Conservation (phyloP, 2,329 filamentous ascomycete genomes). For the Teratosphaeriaceae sp. region DNA sequence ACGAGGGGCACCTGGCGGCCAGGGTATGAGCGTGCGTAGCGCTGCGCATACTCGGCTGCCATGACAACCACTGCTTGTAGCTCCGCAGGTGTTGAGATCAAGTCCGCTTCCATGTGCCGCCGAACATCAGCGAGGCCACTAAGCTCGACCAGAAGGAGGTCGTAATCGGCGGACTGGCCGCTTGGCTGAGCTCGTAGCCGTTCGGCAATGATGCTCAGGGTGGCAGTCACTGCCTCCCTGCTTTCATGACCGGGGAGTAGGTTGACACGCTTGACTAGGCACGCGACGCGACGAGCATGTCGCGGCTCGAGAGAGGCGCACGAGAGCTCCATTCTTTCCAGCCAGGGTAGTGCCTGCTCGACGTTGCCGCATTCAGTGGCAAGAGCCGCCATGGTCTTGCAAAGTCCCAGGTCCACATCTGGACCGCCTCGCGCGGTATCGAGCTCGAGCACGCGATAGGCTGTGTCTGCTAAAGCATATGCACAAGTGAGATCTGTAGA, state of each 20-base stretch:
- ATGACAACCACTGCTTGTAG: slow-evolving; percentile 4
- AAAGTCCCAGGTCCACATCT: neutral
- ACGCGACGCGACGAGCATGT: neutral
- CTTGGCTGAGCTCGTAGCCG: slow-evolving; percentile 7
- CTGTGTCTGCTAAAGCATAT: neutral
- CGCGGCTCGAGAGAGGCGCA: neutral
- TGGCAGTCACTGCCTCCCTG: neutral
- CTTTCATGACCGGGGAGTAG: neutral
- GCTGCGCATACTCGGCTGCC: slow-evolving; percentile 23
- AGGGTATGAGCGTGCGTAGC: slow-evolving; percentile 20
- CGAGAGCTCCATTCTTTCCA: neutral
- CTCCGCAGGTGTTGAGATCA: too few relatives aligned
- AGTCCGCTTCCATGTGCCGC: too few relatives aligned
- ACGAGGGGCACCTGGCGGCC: slow-evolving; percentile 10
- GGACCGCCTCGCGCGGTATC: too few relatives aligned
- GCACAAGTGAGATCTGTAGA: too few relatives aligned
- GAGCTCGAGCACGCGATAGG: neutral
- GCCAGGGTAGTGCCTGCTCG: neutral
- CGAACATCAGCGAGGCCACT: neutral
- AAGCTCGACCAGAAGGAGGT: slow-evolving; percentile 18
- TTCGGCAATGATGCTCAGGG: neutral
- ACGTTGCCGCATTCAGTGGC: neutral
- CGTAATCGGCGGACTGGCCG: slow-evolving; percentile 22
- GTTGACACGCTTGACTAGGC: neutral
- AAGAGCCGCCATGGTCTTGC: neutral